These are phyloP conservation scores for Hymenoscyphus fraxineus DNA, from an alignment of 2,329 filamentous ascomycete genomes.

Conservation along the genomic window DNA sequence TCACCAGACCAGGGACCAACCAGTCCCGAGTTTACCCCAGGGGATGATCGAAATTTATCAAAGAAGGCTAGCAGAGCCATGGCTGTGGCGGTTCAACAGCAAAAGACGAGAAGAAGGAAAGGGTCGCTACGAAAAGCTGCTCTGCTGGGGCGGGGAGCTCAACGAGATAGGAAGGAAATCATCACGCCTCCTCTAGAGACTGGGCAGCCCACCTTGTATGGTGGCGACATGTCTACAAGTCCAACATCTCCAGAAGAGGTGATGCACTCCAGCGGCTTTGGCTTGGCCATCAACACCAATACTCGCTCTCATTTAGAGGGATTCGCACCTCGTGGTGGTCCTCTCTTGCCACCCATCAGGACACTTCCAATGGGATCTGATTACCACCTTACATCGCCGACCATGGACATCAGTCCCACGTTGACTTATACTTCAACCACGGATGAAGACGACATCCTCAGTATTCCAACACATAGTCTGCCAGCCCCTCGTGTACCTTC, in stretches of 20 bases:
- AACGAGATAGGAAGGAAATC: slow-evolving; percentile 54
- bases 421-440: slow-evolving; percentile 69
- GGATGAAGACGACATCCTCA: slow-evolving; percentile 75
- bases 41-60: slow-evolving; percentile 27
- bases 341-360: slow-evolving; percentile 27
- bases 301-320: slow-evolving; percentile 47
- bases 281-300: slow-evolving; percentile 46
- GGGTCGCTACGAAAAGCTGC: slow-evolving; percentile 87
- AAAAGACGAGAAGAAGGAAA: slow-evolving; percentile 64
- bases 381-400: slow-evolving; percentile 32
- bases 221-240: slow-evolving; percentile 18
- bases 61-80: slow-evolving; percentile 34
- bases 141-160: slow-evolving; percentile 69
- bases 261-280: slow-evolving; percentile 34
- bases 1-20: slow-evolving; percentile 23
- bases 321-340: slow-evolving; percentile 38
- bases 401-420: slow-evolving; percentile 47
- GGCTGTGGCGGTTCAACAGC: slow-evolving; percentile 40
- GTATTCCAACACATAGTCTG: slow-evolving; percentile 51
- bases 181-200: slow-evolving; percentile 37
- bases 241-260: slow-evolving; percentile 29
- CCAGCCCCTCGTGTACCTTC: slow-evolving; percentile 40
- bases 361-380: slow-evolving; percentile 33
- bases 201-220: slow-evolving; percentile 24
- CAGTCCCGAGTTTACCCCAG: slow-evolving; percentile 33